Percentiles rank a stretch among this genome's conserved stretches.
phyloP scores from a whole-genome alignment of 169 alveolate species.

The Toxoplasma gondii region DNA sequence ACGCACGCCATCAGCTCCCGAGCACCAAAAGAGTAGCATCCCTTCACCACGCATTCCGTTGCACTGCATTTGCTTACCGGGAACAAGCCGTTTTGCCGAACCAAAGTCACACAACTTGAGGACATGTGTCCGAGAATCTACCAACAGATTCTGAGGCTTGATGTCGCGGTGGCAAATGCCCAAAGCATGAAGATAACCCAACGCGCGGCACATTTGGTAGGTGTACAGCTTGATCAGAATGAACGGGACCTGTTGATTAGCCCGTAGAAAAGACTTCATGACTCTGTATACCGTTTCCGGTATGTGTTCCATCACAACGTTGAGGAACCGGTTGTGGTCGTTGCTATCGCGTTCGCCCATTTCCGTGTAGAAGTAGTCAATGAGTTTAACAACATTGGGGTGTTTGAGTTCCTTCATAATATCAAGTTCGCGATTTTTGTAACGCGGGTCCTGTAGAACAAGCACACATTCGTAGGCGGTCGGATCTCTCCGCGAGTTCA shows the following conservation, averaged over 20 bases:
- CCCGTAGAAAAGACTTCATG: conserved; percentile 88
- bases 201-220: conserved; percentile 94
- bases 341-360: conserved; percentile 48
- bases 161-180: conserved; percentile 98
- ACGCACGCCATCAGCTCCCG: not conserved
- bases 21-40: not conserved
- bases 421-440: conserved; percentile 95
- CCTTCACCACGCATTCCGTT: not conserved
- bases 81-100: conserved; percentile 93
- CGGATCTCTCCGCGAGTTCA: not conserved
- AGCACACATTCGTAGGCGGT: not conserved
- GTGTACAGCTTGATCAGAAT: conserved; percentile 92
- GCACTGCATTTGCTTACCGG: conserved; percentile 79
- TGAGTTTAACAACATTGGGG: conserved; percentile 92
- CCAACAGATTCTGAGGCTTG: conserved; percentile 98
- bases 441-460: conserved; percentile 87
- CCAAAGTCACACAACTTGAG: conserved; percentile 98
- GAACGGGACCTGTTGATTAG: conserved; percentile 89
- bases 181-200: conserved; percentile 94
- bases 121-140: conserved; percentile 92
- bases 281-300: conserved; percentile 96
- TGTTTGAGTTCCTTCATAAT: conserved; percentile 94
- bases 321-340: conserved; percentile 83
- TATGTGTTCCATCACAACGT: conserved; percentile 97
- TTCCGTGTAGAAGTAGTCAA: conserved; percentile 90